Evolutionary conservation across 2,329 filamentous ascomycete species (phyloP), one percentile per base, ranked within the genome.

Genomic region (Phyllachora maydis): DNA sequence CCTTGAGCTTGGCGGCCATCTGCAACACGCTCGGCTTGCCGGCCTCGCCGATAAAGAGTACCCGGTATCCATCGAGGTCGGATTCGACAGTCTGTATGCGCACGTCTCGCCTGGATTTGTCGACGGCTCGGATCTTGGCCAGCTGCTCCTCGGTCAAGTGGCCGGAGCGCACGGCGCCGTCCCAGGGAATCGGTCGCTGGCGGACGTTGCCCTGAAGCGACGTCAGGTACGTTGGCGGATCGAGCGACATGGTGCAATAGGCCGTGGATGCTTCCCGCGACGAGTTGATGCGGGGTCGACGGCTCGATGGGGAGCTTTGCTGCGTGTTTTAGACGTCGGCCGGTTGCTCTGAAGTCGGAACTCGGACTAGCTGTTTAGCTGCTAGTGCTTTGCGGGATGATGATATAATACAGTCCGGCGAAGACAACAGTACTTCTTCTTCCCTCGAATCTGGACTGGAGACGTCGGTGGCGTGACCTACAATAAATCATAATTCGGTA

Each of bases 171-270:
- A 91, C 81, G 40, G 85, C 83, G 40, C 85, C 85, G 51, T 95
- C 85, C 88, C 88, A 98, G 28, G 85, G 83, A 52, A 98, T 92
- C 34, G 83, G 83, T 36, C 88, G 70, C 43, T 79, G 76, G 44
- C 88, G 79, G 47, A 95, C 92, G 60, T 95, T 95, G 66, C 79
- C 90, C 58, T 92, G 83, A 37, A 93, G 65, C 36, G 81, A 85
- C 44, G 55, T 54, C 28, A 69, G 69, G 50, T 93, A 93, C 29
- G 78, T 77, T 29, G 83, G 83, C 37, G 81, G 76, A 46, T 93
- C 82, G 49, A 91, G 67, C 46, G 82, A 85, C 83, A 93, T 93
- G 29, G n/a, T 34, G 32, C n/a, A n/a, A n/a, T n/a, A n/a, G n/a
- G n/a, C n/a, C n/a, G n/a, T n/a, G n/a, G n/a, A n/a, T n/a, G n/a